Conservation (phyloP, 73 alveolate species). For the Effrenium voratum region DNA sequence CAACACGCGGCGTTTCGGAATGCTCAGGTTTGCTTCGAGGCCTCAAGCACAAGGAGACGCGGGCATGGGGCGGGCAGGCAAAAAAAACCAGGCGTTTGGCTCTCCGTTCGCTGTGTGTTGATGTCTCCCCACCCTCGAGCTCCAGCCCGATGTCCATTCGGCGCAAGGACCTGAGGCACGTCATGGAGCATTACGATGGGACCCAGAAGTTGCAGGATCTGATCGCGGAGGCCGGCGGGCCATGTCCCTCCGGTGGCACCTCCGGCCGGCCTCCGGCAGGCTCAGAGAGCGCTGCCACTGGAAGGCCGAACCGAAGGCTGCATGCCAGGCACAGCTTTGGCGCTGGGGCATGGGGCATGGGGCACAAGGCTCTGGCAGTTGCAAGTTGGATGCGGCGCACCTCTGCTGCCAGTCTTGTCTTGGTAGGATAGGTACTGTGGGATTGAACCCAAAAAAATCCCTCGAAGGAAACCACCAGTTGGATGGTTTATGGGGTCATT, state of each 20-base stretch:
- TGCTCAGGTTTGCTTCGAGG: conserved; percentile 38
- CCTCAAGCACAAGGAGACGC: conserved; percentile 41
- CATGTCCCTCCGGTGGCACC: too few relatives aligned
- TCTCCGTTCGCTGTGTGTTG: neutral
- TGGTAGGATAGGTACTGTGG: too few relatives aligned
- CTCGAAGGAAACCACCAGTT: too few relatives aligned
- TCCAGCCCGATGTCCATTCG: neutral
- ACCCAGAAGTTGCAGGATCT: conserved; percentile 47
- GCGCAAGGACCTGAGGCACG: conserved; percentile 48
- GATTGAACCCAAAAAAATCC: too few relatives aligned
- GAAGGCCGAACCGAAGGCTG: conserved; percentile 74
- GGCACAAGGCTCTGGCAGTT: too few relatives aligned
- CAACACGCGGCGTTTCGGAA: too few relatives aligned
- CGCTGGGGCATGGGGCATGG: too few relatives aligned
- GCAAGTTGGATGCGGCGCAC: too few relatives aligned
- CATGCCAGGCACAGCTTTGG: conserved; percentile 84
- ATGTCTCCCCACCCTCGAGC: neutral
- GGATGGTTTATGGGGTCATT: too few relatives aligned
- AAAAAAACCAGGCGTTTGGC: neutral
- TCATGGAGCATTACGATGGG: conserved; percentile 40
- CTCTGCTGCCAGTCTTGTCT: too few relatives aligned
- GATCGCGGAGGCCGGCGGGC: neutral
- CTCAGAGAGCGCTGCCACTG: conserved; percentile 10
- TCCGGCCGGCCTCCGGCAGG: neutral
- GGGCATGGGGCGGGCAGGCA: neutral